Evolutionary conservation across 768 basidiomycete species (phyloP), one percentile per base, ranked within the genome.

Genomic region (Amanita jacksonii): DNA sequence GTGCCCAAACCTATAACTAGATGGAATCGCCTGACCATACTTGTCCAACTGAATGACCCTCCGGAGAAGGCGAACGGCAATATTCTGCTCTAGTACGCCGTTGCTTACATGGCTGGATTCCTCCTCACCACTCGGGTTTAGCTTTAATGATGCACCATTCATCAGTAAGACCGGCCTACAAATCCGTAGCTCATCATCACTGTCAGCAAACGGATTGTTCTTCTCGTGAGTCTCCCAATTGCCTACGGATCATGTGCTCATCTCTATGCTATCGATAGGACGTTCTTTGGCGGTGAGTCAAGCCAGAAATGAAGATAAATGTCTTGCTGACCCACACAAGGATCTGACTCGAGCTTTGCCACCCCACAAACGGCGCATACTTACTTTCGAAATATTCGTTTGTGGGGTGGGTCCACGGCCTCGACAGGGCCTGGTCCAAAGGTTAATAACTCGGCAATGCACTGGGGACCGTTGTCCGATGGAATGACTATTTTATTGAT

Each of bases 21-120:
- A 52, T 88, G 85, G 87, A 78, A 75, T 48, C 68, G 71, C 12
- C 59, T 92, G 25, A 73, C 82, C n/a, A 59, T 91, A 40, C 65
- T 88, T 9, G 81, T 89, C n/a, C 77, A 80, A 43, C 59, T 91
- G 46, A 94, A 92, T 57, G 67, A 76, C 38, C 82, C 82, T 1
- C 65, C 71, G 7, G 65, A 73, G 43, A 61, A 68, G 13, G 79
- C 82, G n/a, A 90, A 91, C 57, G 90, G 88, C 18, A 69, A 83
- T 49, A 62, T 90, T 18, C 60, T 70, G 45, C 60, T 86, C 12
- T 86, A 77, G 84, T 85, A 46, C 50, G 85, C 34, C 20, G 24
- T 23, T n/a, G n/a, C n/a, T 27, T 8, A 9, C 20, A 41, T 39
- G 5, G 41, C 16, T 45, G 33, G 33, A 32, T 9, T 9, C 44